A percentile compares a stretch with the other conserved stretches of the same genome.
Conservation (phyloP, 805 yeast genomes). For the Spathaspora hagerdaliae region DNA sequence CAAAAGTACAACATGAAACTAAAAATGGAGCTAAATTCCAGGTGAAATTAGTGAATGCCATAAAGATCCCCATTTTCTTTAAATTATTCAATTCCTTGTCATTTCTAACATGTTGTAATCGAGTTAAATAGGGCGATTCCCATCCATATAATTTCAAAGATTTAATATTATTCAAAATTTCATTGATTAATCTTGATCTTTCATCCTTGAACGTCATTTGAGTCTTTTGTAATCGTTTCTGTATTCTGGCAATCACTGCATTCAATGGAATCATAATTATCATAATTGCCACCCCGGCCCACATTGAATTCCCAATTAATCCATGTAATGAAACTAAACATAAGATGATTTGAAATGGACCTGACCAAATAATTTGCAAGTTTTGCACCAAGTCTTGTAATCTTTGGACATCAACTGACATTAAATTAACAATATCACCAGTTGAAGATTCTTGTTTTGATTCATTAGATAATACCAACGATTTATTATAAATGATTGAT, state of each 20-base stretch:
- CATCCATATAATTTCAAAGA: slow-evolving; percentile 92
- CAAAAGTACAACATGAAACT: slow-evolving; percentile 88
- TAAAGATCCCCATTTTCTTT: slow-evolving; percentile 65
- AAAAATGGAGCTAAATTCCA: slow-evolving; percentile 87
- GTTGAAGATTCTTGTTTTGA: slow-evolving; percentile 68
- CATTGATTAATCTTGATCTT: slow-evolving; percentile 84
- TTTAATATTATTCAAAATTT: slow-evolving; percentile 86
- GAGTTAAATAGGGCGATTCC: slow-evolving; percentile 82
- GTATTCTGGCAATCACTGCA: slow-evolving; percentile 60
- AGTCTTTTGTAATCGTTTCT: slow-evolving; percentile 68
- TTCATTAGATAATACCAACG: slow-evolving; percentile 67
- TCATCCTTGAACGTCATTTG: slow-evolving; percentile 92
- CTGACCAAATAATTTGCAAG: slow-evolving; percentile 83
- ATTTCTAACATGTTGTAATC: slow-evolving; percentile 78
- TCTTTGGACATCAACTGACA: slow-evolving; percentile 92
- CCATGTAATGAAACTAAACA: slow-evolving; percentile 72
- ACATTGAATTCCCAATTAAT: slow-evolving; percentile 83
- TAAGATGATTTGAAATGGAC: slow-evolving; percentile 80
- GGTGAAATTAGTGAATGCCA: slow-evolving; percentile 67
- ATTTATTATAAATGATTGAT: slow-evolving; percentile 63
- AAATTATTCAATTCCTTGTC: slow-evolving; percentile 78
- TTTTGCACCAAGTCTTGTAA: slow-evolving; percentile 78
- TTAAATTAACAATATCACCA: slow-evolving; percentile 90
- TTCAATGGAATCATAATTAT: slow-evolving; percentile 76
- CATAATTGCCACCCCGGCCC: slow-evolving; percentile 89